A percentile compares a stretch with the other conserved stretches of the same genome.
Conservation (phyloP, 371 early-diverging fungal species). For the Syncephalastrum monosporum region DNA sequence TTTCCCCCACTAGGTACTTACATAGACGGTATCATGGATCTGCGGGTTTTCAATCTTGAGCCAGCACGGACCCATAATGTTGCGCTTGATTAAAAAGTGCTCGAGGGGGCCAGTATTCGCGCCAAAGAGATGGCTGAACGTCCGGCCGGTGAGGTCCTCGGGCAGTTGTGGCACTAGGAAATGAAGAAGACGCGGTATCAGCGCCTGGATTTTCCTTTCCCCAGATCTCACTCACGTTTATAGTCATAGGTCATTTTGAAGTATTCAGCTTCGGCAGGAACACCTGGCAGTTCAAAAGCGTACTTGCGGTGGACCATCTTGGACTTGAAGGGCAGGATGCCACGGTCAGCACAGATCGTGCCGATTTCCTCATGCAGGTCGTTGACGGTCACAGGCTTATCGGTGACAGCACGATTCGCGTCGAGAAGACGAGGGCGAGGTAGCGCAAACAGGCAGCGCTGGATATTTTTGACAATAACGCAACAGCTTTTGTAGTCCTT, state of each 20-base stretch:
- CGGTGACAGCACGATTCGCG: no score
- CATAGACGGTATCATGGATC: constrained; percentile 40
- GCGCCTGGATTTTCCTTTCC: background rate
- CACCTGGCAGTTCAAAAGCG: constrained; percentile 86
- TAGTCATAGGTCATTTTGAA: constrained; percentile 86
- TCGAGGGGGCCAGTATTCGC: constrained; percentile 89
- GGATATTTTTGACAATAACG: constrained; percentile 74
- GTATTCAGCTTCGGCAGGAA: constrained; percentile 84
- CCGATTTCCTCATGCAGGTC: constrained; percentile 82
- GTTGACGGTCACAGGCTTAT: constrained; percentile 42
- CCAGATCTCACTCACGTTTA: constrained; percentile 36
- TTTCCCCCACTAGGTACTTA: constrained; percentile 17
- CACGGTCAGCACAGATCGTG: constrained; percentile 47
- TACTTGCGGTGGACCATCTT: constrained; percentile 83
- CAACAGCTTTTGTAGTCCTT: constrained; percentile 80
- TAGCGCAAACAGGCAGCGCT: constrained; percentile 86
- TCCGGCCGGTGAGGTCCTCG: constrained; percentile 66
- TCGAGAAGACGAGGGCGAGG: constrained; percentile 53
- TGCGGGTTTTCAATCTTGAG: constrained; percentile 61
- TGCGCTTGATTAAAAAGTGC: constrained; percentile 87
- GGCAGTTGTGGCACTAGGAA: constrained; percentile 69
- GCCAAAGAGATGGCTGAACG: constrained; percentile 91
- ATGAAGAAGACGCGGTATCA: background rate
- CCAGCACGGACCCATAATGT: constrained; percentile 98
- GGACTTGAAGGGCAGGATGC: constrained; percentile 57